Percentiles rank a stretch among this genome's conserved stretches.
phyloP scores from a whole-genome alignment of 139 green algal genomes.

The Tetraselmis striata region DNA sequence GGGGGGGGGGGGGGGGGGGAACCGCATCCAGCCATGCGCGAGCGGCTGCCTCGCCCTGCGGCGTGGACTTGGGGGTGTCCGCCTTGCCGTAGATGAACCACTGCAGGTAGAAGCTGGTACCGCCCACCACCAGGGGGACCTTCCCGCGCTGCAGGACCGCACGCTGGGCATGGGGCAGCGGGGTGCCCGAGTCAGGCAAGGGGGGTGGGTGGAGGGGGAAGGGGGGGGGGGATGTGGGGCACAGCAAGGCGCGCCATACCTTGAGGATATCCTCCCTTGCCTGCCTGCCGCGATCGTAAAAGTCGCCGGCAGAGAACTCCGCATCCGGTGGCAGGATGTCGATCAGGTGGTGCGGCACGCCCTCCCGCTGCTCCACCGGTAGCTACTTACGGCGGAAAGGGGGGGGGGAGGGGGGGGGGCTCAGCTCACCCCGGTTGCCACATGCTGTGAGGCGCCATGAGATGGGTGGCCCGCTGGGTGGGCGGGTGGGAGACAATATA shows the following conservation, averaged over 20 bases:
- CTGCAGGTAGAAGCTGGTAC: slow-evolving; percentile 91
- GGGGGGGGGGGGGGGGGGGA: no score
- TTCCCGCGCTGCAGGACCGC: slow-evolving; percentile 59
- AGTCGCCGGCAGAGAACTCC: slow-evolving; percentile 87
- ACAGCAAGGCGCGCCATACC: slow-evolving; percentile 12
- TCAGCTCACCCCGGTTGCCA: no score
- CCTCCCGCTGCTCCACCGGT: slow-evolving; percentile 32
- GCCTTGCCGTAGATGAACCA: slow-evolving; percentile 80
- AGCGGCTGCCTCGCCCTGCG: slow-evolving; percentile 36
- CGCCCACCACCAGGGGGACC: slow-evolving; percentile 82
- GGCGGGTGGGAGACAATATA: no score
- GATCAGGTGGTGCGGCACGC: slow-evolving; percentile 88
- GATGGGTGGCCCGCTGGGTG: no score
- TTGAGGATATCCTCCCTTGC: slow-evolving; percentile 65
- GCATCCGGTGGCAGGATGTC: slow-evolving; percentile 62
- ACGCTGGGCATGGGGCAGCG: no score
- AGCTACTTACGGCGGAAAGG: no score
- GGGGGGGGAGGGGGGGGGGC: no score
- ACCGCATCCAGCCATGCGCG: slow-evolving; percentile 18
- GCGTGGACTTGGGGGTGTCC: slow-evolving; percentile 38
- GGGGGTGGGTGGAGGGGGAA: neutral
- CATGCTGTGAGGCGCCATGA: no score
- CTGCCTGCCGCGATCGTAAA: slow-evolving; percentile 52
- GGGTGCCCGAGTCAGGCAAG: neutral
- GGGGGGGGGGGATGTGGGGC: neutral